phyloP scores from a whole-genome alignment of 768 basidiomycete species.

The Tulasnella sp. region DNA sequence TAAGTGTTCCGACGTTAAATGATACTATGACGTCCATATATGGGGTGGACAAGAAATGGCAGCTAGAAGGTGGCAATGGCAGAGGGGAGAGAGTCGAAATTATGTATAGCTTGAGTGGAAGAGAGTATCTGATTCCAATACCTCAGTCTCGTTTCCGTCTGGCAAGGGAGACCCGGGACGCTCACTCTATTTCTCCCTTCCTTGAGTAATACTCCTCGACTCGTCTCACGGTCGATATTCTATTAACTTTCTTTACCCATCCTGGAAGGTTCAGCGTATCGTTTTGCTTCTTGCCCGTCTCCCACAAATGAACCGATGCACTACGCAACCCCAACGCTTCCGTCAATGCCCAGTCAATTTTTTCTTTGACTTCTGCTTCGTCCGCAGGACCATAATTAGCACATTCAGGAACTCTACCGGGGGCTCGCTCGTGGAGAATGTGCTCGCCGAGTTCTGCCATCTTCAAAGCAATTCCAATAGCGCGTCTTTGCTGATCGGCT shows the following conservation, averaged over 20 bases:
- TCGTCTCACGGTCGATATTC: constrained; percentile 29
- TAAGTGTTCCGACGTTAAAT: constrained; percentile 33
- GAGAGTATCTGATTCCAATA: constrained; percentile 29
- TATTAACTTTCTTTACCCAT: constrained; percentile 32
- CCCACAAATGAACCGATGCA: background rate
- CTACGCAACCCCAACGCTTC: constrained; percentile 16
- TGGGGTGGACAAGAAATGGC: constrained; percentile 20
- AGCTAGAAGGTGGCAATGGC: background rate
- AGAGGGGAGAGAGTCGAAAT: constrained; percentile 32
- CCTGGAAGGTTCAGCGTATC: constrained; percentile 31
- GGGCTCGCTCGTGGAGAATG: background rate
- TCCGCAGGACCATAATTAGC: constrained; percentile 15
- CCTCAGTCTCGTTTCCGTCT: background rate
- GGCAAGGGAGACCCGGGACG: too few relatives aligned
- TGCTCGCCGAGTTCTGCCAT: constrained; percentile 22
- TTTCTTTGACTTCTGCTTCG: constrained; percentile 8
- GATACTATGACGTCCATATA: constrained; percentile 23
- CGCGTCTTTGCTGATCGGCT: background rate
- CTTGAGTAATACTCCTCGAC: constrained; percentile 32
- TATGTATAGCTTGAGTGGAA: constrained; percentile 32
- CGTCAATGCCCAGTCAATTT: constrained; percentile 17
- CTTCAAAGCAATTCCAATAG: constrained; percentile 24
- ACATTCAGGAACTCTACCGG: background rate
- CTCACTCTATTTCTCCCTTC: constrained; percentile 32
- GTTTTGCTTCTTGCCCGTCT: background rate